Evolutionary conservation across 768 basidiomycete genomes (phyloP).

Genomic region (Suillus subalutaceus): DNA sequence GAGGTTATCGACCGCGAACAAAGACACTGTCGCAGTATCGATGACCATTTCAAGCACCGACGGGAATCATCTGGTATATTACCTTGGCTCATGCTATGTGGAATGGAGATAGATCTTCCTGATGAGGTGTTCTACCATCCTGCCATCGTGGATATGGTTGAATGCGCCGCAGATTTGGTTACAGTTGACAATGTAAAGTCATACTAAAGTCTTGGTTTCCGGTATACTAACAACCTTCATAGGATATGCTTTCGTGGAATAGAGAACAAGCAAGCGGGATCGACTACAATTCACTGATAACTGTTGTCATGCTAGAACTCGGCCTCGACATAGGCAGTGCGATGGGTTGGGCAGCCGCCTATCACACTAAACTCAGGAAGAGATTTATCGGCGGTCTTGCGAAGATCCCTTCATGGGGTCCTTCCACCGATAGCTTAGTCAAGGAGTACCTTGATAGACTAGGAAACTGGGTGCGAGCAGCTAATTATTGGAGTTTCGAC

Average conservation of each 20-base stretch:
- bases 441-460: constrained; percentile 26
- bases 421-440: constrained; percentile 26
- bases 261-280: constrained; percentile 37
- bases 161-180: too few species aligned
- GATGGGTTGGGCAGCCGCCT: constrained; percentile 27
- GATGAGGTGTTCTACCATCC: too few species aligned
- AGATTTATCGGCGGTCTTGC: constrained; percentile 25
- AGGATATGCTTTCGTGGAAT: constrained; percentile 42
- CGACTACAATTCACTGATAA: constrained; percentile 35
- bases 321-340: constrained; percentile 29
- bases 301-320: constrained; percentile 34
- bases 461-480: constrained; percentile 30
- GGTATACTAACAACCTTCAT: background rate
- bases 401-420: constrained; percentile 31
- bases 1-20: too few species aligned
- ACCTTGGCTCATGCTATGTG: too few species aligned
- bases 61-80: too few species aligned
- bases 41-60: too few species aligned
- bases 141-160: too few species aligned
- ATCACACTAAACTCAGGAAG: constrained; percentile 15
- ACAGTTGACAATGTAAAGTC: constrained; percentile 25
- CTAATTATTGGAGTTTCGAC: constrained; percentile 35
- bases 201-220: background rate
- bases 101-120: too few species aligned
- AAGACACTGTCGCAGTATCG: too few species aligned